Conservation (phyloP, 202 grass and related monocot genomes). For the Carex arenaria region DNA sequence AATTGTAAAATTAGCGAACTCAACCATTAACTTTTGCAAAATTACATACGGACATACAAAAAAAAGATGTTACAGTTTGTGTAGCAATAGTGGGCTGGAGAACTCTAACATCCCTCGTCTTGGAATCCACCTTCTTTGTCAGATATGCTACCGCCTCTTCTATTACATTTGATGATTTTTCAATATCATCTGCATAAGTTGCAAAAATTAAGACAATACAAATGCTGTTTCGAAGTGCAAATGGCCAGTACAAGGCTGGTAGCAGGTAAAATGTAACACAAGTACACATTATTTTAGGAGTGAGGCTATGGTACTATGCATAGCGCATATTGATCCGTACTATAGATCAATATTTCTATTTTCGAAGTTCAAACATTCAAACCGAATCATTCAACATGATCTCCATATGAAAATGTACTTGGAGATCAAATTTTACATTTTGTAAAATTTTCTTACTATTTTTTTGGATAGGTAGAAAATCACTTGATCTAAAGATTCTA, state of each 20-base stretch:
- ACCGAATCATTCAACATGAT: no score
- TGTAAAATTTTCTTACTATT: no score
- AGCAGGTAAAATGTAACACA: not conserved
- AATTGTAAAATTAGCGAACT: constrained; percentile 15
- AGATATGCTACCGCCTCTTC: constrained; percentile 79
- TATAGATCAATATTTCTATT: no score
- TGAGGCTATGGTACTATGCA: no score
- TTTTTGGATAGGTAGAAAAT: no score
- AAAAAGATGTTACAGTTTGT: constrained; percentile 55
- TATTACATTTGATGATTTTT: constrained; percentile 56
- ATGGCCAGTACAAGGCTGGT: not conserved
- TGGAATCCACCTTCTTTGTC: constrained; percentile 90
- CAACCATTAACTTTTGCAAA: constrained; percentile 5
- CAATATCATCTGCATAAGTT: constrained; percentile 48
- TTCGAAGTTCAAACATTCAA: no score
- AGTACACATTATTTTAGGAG: constrained; percentile 5
- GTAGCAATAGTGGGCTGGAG: constrained; percentile 96
- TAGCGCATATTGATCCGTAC: no score
- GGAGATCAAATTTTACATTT: no score
- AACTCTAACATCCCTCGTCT: constrained; percentile 84
- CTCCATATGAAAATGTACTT: no score
- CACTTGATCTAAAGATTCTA: no score
- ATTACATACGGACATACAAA: not conserved
- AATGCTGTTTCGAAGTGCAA: not conserved
- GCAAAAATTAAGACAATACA: not conserved